phyloP scores from a whole-genome alignment of 495 filamentous ascomycete genomes.

The Daldinia grandis region DNA sequence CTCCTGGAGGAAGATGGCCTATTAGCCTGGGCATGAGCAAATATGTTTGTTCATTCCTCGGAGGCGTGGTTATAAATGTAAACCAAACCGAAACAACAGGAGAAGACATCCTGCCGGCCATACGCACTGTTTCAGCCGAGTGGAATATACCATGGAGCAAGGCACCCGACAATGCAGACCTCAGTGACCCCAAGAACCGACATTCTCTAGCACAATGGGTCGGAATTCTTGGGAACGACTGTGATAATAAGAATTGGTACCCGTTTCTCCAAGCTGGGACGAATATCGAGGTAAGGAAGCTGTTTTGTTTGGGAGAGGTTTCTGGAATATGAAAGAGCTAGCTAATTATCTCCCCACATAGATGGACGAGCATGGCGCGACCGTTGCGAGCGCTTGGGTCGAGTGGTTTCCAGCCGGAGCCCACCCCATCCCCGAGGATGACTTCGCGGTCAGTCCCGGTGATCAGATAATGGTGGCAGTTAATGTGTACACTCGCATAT shows the following conservation, averaged over 20 bases:
- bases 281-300: background rate
- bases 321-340: background rate
- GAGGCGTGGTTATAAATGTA: background rate
- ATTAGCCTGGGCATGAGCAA: background rate
- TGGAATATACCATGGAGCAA: constrained; percentile 21
- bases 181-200: background rate
- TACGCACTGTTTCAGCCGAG: constrained; percentile 11
- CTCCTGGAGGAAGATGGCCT: background rate
- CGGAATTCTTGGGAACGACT: background rate
- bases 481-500: background rate
- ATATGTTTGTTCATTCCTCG: background rate
- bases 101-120: background rate
- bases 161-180: background rate
- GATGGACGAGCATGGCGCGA: background rate
- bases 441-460: background rate
- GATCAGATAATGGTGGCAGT: background rate
- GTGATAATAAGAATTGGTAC: background rate
- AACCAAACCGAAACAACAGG: background rate
- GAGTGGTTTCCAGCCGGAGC: background rate
- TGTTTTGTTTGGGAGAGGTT: background rate
- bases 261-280: background rate
- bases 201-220: background rate
- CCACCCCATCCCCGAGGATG: background rate
- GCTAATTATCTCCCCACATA: background rate
- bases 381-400: background rate